Base-by-base conservation (phyloP, 441 rosid genomes). In the Syzygium syzygioides region DNA sequence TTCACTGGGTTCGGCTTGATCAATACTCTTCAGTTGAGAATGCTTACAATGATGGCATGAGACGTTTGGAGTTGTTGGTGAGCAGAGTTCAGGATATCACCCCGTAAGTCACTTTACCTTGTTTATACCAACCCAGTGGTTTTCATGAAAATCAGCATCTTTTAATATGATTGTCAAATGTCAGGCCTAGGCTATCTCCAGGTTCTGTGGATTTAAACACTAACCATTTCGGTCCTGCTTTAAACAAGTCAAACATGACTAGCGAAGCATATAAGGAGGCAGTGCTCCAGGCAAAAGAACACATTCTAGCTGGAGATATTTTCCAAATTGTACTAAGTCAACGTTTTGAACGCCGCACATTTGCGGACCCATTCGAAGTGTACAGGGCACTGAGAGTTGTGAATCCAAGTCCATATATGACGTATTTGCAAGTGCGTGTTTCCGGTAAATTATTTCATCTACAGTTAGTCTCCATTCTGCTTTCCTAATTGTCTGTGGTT, bases 371-470 rank as follows among this genome's bases (percentile, higher is more conserved):
- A 55, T 97, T 97, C 92, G 99, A 97, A 93, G 93, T 97, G 68
- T 97, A 96, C 87, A 94, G 98, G 92, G 95, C 98, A 20, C 94
- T 98, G 91, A 96, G 99, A 92, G 93, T 98, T 87, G 97, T 98
- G 87, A 98, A 98, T 94, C 99, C 99, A 52, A 98, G 99, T 89
- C 99, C 99, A 4, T 95, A 95, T 88, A 96, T 96, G 99, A 94
- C 98, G 20, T 97, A 96, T 92, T 90, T 98, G 87, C 99, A 98
- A 93, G 99, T 98, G 50, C 86, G 86, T 56, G 86, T 79, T 30
- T 88, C 91, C n/a, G 18, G 52, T 41, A 76, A 76, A 76, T 76
- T 52, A 41, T 41, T 76, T 76, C 83, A 41, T 76, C 52, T 41
- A 23, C 52, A 41, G 83, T 76, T 76, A 23, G 53, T 76, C 85